Base-by-base conservation (phyloP, 2,329 filamentous ascomycete genomes). In the Karstenula rhodostoma region DNA sequence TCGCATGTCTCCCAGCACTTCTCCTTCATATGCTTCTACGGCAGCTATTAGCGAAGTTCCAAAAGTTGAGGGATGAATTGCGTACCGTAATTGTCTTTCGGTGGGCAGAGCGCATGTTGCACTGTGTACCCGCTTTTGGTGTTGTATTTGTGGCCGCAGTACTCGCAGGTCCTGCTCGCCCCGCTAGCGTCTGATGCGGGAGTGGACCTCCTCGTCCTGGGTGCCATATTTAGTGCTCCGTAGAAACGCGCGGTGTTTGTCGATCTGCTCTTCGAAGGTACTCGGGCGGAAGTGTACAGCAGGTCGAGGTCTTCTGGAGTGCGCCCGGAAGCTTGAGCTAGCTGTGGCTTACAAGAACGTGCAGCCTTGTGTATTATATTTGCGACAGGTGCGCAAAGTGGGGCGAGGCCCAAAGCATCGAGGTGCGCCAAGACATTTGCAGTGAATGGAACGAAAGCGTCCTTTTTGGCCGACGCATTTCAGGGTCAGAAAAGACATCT, bases 1-100 rank as follows among this genome's bases (percentile, higher is more conserved):
- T 44, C 42, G 42, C 42, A 44, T 23, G n/a, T 44, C 42, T 44
- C 42, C 42, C 42, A 44, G 42, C 42, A 44, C n/a, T 13, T 44
- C 7, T 23, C 42, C 19, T 44, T 9, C 42, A 44, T 44, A 19
- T 44, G 42, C 19, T 44, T 44, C 42, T 44, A 22, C 10, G 9
- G 4, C 9, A 4, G 13, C 10, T 1, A 19, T 44, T 9, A 44
- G 19, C 42, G 19, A 23, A 44, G 42, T 4, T 22, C 10, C n/a
- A 12, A 1, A 23, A 22, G n/a, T 44, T 13, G n/a, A 22, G 7
- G 8, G 3, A 13, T 19, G n/a, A 22, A 10, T 15, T 23, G 12
- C 42, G 9, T 44, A 44, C 42, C 19, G 7, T 12, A 13, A 22
- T 13, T 12, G 42, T 22, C n/a, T 22, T 44, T 23, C 19, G n/a